phyloP scores from a whole-genome alignment of 208 protist species.

The Phytomonas francai region DNA sequence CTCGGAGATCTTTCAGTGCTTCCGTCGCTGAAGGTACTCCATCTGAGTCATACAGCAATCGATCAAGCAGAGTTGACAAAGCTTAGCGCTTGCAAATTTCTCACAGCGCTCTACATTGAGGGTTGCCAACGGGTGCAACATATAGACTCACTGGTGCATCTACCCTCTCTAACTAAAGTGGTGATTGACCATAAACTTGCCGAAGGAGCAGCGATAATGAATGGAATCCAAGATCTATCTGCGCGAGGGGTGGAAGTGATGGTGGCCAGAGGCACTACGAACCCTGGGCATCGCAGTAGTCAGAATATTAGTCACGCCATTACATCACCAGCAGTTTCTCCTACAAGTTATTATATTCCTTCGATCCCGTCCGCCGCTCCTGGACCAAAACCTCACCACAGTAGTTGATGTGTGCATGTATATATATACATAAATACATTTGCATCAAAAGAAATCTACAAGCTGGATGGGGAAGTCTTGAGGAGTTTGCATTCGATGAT shows the following conservation, averaged over 20 bases:
- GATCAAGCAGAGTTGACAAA: conserved; percentile 20
- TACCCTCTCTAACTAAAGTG: conserved; percentile 29
- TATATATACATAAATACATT: not conserved
- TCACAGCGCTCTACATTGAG: conserved; percentile 34
- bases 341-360: not conserved
- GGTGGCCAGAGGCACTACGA: not conserved
- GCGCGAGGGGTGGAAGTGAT: not conserved
- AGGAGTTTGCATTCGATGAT: not conserved
- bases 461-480: not conserved
- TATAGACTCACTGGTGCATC: conserved; percentile 26
- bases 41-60: conserved; percentile 33
- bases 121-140: conserved; percentile 26
- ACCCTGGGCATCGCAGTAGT: not conserved
- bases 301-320: not conserved
- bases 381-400: not conserved
- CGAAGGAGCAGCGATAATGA: conserved; percentile 21
- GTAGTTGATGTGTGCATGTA: not conserved
- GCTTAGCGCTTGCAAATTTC: conserved; percentile 18
- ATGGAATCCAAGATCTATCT: conserved; percentile 16
- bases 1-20: conserved; percentile 28
- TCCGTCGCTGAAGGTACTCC: conserved; percentile 33
- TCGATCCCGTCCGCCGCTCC: not conserved
- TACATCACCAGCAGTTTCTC: not conserved
- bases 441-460: not conserved
- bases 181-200: conserved; percentile 19